phyloP scores from a whole-genome alignment of 345 rosid genomes.

The Diplotaxis tenuifolia region DNA sequence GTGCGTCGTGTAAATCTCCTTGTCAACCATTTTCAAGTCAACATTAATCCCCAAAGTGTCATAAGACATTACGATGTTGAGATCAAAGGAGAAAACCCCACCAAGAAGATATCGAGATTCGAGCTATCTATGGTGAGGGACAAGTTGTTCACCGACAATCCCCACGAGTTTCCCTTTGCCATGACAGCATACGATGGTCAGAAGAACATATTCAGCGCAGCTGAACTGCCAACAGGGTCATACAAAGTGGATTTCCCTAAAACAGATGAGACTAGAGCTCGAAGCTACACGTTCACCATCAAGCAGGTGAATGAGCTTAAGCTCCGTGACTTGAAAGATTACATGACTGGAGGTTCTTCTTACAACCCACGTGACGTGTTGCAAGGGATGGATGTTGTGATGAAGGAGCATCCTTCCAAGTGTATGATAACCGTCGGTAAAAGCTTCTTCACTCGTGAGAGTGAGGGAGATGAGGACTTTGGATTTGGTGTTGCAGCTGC shows the following conservation, averaged over 20 bases:
- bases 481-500: slow-evolving; percentile 59
- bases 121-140: slow-evolving; percentile 48
- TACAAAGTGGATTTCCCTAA: slow-evolving; percentile 44
- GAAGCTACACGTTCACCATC: slow-evolving; percentile 42
- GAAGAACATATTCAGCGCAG: slow-evolving; percentile 77
- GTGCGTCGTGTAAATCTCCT: slow-evolving; percentile 40
- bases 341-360: slow-evolving; percentile 39
- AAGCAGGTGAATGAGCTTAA: slow-evolving; percentile 67
- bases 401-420: slow-evolving; percentile 80
- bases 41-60: slow-evolving; percentile 46
- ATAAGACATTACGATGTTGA: slow-evolving; percentile 69
- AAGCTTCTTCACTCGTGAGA: slow-evolving; percentile 47
- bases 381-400: slow-evolving; percentile 87
- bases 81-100: slow-evolving; percentile 43
- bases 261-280: slow-evolving; percentile 45
- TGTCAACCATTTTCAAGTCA: slow-evolving; percentile 65
- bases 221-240: slow-evolving; percentile 50
- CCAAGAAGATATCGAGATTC: slow-evolving; percentile 44
- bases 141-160: slow-evolving; percentile 51
- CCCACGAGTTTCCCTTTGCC: slow-evolving; percentile 44
- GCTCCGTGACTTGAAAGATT: slow-evolving; percentile 61
- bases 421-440: slow-evolving; percentile 65
- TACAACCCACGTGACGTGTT: slow-evolving; percentile 64
- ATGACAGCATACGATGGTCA: slow-evolving; percentile 86
- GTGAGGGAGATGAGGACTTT: slow-evolving; percentile 42